Base-by-base conservation (phyloP, 2,329 filamentous ascomycete species). In the Colletotrichum truncatum region DNA sequence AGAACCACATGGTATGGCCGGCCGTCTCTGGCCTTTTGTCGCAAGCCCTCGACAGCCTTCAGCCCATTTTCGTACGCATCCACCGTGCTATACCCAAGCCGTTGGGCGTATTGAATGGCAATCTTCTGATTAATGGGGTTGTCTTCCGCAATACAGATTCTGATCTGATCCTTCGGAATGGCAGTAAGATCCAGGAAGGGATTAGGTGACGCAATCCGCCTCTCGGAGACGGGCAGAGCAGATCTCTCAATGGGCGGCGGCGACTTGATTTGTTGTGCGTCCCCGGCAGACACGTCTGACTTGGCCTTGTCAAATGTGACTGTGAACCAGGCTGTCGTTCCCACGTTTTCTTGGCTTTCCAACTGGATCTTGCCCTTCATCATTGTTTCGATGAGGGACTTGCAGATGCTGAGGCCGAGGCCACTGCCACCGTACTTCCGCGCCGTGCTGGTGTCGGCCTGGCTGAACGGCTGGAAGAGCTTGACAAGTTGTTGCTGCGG, bases 81-180 rank as follows among this genome's bases (percentile, higher is more conserved):
- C 54, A 96, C 94, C 36, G 83, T 81, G 61, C 89, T 87, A 76
- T 97, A 95, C 2, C 94, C 94, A 9, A 98, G 85, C 61, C 93
- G 92, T 70, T 91, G 89, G 60, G 97, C 92, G 70, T 97, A 98
- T 70, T 94, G 93, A 52, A 97, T 93, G 1, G 94, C 94, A 70
- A 98, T 98, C 76, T 92, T 93, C 74, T 97, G 93, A 72, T 98
- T 98, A 81, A 98, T 97, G 3, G 91, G 88, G 70, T 98, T 98
- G 80, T 98, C 95, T 74, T 98, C 95, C 0, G 95, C 95, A 63
- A 98, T 95, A 77, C 94, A 97, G 28, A 98, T 90, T 30, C 93
- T 90, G 28, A 98, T 83, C 60, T 97, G 85, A 45, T 94, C 88
- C 62, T 92, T 89, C 8, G 92, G 89, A 6, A 98, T 86, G 62